These are phyloP conservation scores for Fomitopsis pinicola DNA, from an alignment of 1,284 basidiomycete species.

Conservation along the genomic window DNA sequence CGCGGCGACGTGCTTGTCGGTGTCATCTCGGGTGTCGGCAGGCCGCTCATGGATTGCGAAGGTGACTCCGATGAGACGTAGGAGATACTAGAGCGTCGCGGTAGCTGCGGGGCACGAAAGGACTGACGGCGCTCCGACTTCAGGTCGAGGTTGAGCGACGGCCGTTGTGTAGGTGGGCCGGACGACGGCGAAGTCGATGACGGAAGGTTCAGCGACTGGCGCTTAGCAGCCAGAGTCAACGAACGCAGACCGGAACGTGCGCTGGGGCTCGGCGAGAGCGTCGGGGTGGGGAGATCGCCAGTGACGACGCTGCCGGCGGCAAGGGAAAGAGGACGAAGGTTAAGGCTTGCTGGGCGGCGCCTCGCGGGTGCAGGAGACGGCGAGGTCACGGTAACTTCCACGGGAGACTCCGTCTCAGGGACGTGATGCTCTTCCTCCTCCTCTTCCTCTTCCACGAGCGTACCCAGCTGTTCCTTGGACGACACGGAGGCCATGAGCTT, in stretches of 20 bases:
- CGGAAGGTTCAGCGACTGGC: slow-evolving; percentile 25
- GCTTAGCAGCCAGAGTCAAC: slow-evolving; percentile 42
- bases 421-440: slow-evolving; percentile 47
- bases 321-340: slow-evolving; percentile 67
- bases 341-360: slow-evolving; percentile 59
- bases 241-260: slow-evolving; percentile 40
- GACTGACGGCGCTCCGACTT: slow-evolving; percentile 6
- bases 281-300: slow-evolving; percentile 50
- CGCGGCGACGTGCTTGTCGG: slow-evolving; percentile 44
- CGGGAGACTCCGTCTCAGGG: slow-evolving; percentile 13
- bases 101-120: slow-evolving; percentile 7
- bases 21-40: slow-evolving; percentile 72
- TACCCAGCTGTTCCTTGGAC: slow-evolving; percentile 71
- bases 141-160: slow-evolving; percentile 26
- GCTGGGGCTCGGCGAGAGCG: slow-evolving; percentile 42
- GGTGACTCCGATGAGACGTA: slow-evolving; percentile 55
- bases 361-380: slow-evolving; percentile 38
- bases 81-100: slow-evolving; percentile 60
- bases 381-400: slow-evolving; percentile 16
- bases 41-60: slow-evolving; percentile 36
- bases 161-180: slow-evolving; percentile 20
- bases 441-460: slow-evolving; percentile 77
- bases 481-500: slow-evolving; percentile 57
- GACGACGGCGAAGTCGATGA: slow-evolving; percentile 20
- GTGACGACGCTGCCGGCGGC: slow-evolving; percentile 43